Evolutionary conservation across 1,284 basidiomycete species (phyloP).

Genomic region (Sutorius eximius): DNA sequence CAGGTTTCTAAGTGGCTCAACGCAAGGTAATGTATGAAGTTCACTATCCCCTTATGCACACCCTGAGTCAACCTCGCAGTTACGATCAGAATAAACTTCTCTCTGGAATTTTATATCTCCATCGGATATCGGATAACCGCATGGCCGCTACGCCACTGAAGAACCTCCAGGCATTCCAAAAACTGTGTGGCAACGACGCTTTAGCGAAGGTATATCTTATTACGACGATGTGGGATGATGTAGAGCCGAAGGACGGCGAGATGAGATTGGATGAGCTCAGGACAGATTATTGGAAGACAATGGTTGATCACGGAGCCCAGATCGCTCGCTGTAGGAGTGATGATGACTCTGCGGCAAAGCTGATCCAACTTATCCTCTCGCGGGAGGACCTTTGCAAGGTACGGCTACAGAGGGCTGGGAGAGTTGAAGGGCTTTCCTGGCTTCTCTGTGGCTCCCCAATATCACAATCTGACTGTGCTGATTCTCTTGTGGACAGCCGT

Average conservation of each 20-base stretch:
- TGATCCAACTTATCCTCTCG: constrained; percentile 8
- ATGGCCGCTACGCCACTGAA: constrained; percentile 42
- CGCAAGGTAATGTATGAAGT: constrained; percentile 8
- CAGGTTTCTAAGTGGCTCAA: constrained; percentile 29
- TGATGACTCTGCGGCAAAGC: constrained; percentile 3
- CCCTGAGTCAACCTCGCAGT: constrained; percentile 25
- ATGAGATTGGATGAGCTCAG: constrained; percentile 9
- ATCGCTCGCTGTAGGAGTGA: constrained; percentile 3
- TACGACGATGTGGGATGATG: constrained; percentile 24
- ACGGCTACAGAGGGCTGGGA: too few relatives aligned
- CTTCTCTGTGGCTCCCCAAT: too few relatives aligned
- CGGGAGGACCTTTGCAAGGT: neutral
- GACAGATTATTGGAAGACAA: constrained; percentile 8
- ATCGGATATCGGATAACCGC: constrained; percentile 48
- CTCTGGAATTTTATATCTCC: constrained; percentile 51
- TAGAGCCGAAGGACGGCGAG: constrained; percentile 2
- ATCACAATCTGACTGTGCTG: too few relatives aligned
- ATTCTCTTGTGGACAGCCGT: too few relatives aligned
- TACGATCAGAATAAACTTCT: constrained; percentile 35
- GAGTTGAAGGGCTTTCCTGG: too few relatives aligned
- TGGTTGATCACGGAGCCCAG: constrained; percentile 9
- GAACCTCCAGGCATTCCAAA: constrained; percentile 33
- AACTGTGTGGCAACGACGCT: constrained; percentile 2
- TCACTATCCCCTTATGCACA: neutral
- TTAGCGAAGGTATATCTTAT: constrained; percentile 7